A percentile compares a stretch with the other conserved stretches of the same genome.
Conservation (phyloP, 83 land plant species). For the Picea abies region DNA sequence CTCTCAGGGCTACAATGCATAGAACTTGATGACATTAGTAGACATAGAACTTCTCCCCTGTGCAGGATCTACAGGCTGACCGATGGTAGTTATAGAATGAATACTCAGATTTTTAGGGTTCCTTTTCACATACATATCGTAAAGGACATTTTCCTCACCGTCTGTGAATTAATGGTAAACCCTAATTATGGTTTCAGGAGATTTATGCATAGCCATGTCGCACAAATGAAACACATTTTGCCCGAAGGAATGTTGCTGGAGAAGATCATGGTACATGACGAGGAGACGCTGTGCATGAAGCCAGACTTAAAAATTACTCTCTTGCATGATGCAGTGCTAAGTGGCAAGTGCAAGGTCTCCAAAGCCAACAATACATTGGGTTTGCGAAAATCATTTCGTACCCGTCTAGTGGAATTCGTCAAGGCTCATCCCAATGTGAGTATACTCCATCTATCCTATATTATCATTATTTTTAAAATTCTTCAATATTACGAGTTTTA, state of each 20-base stretch:
- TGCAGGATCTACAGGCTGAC: neutral
- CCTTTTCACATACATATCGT: neutral
- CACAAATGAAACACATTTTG: conserved; percentile 57
- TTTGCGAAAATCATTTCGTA: conserved; percentile 42
- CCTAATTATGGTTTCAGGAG: conserved; percentile 35
- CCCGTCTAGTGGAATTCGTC: conserved; percentile 34
- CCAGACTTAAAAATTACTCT: conserved; percentile 56
- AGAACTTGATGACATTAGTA: neutral
- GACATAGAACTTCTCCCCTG: neutral
- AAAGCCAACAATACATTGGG: conserved; percentile 25
- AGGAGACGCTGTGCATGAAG: conserved; percentile 43
- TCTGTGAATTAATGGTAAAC: neutral
- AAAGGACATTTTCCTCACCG: neutral
- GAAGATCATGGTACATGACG: conserved; percentile 45
- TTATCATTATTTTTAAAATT: neutral
- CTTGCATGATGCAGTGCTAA: conserved; percentile 3
- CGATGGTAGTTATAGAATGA: too few species aligned
- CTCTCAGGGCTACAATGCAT: neutral
- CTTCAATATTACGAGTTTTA: neutral
- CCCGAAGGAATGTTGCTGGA: conserved; percentile 65
- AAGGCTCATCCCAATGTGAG: conserved; percentile 47
- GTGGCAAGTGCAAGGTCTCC: neutral
- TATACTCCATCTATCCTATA: neutral
- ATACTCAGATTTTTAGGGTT: neutral
- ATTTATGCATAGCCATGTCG: conserved; percentile 51